phyloP scores from a whole-genome alignment of 345 rosid species.

The Psidium friedrichsthalianum region DNA sequence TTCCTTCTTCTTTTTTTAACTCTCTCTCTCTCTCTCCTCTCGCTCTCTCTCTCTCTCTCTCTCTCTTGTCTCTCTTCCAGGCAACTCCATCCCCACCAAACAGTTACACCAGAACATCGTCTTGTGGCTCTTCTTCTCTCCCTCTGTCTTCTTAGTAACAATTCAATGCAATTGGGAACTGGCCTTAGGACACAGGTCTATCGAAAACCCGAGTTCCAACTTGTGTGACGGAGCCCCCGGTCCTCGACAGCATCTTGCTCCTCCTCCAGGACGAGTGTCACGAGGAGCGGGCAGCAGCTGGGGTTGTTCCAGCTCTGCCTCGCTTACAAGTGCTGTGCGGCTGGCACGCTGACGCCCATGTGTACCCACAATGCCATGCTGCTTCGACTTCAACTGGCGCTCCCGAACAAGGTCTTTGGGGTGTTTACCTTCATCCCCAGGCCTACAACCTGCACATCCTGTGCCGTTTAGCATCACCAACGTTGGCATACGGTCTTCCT shows the following conservation, averaged over 20 bases:
- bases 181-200: background rate
- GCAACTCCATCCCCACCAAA: background rate
- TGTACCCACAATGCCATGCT: constrained; percentile 61
- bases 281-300: background rate
- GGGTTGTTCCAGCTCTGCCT: constrained; percentile 53
- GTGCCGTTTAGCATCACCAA: constrained; percentile 4
- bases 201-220: background rate
- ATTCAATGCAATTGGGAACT: background rate
- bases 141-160: background rate
- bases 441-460: constrained; percentile 47
- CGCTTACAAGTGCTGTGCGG: constrained; percentile 52
- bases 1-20: background rate
- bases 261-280: background rate
- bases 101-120: background rate
- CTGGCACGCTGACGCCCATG: constrained; percentile 3
- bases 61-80: background rate
- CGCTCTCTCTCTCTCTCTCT: background rate
- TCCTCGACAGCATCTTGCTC: background rate
- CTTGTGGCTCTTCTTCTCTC: background rate
- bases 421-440: constrained; percentile 79
- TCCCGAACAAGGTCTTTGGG: constrained; percentile 66
- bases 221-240: background rate
- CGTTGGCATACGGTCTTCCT: background rate
- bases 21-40: too few species aligned
- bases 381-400: constrained; percentile 57